These are phyloP conservation scores for Tetraselmis chui DNA, from an alignment of 139 green algal genomes.

Conservation along the genomic window DNA sequence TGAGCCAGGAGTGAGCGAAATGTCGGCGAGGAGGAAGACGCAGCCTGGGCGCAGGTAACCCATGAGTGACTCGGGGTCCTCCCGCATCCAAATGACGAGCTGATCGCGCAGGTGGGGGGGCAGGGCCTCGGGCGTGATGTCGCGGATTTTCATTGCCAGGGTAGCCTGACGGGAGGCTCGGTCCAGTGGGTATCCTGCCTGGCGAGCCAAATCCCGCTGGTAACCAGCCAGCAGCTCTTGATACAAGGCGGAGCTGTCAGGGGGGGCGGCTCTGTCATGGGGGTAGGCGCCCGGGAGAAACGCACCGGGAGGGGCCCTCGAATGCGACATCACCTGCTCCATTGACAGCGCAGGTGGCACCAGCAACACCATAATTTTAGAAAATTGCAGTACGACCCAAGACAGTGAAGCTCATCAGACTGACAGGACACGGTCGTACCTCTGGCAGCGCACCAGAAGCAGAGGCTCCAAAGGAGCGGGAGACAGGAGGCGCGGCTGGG, in stretches of 20 bases:
- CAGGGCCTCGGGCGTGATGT: not conserved
- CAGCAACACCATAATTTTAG: too few species aligned
- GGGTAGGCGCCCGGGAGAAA: too few species aligned
- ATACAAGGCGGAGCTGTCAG: not conserved
- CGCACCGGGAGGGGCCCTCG: too few species aligned
- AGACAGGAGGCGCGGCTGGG: too few species aligned
- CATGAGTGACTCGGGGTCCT: not conserved
- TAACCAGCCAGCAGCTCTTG: not conserved
- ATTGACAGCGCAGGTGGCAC: too few species aligned
- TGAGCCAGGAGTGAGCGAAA: not conserved
- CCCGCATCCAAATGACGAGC: not conserved
- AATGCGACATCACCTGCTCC: too few species aligned
- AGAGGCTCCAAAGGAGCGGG: too few species aligned
- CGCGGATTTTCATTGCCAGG: not conserved
- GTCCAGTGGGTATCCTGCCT: not conserved
- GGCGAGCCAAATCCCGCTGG: not conserved
- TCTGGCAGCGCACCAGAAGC: too few species aligned
- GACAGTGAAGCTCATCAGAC: too few species aligned
- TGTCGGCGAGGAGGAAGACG: not conserved
- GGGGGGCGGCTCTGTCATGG: too few species aligned
- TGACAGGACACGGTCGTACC: too few species aligned
- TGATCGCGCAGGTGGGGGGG: not conserved
- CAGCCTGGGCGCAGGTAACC: not conserved
- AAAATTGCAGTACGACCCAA: too few species aligned
- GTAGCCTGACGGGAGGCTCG: not conserved